Evolutionary conservation across 768 basidiomycete genomes (phyloP).

Genomic region (Calocybe cyanea): DNA sequence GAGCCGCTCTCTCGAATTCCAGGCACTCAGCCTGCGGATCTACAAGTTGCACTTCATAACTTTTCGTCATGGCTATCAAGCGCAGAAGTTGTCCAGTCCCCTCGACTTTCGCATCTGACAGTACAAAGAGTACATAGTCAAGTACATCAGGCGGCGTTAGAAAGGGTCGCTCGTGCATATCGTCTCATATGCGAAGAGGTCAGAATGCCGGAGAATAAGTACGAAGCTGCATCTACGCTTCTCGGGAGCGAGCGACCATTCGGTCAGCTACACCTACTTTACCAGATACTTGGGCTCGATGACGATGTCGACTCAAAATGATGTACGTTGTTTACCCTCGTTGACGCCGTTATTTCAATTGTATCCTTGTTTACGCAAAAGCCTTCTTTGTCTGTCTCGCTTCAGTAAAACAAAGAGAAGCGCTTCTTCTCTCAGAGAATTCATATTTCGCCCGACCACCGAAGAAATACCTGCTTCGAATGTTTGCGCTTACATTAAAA

Average conservation of each 20-base stretch:
- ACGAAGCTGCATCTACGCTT: constrained; percentile 88
- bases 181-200: constrained; percentile 72
- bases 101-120: constrained; percentile 71
- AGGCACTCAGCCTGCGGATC: constrained; percentile 54
- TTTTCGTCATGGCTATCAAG: constrained; percentile 88
- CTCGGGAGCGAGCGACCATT: constrained; percentile 82
- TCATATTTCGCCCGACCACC: no score
- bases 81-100: constrained; percentile 75
- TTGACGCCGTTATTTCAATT: neutral
- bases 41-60: constrained; percentile 57
- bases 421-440: no score
- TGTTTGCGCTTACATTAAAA: no score
- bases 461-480: no score
- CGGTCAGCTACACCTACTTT: constrained; percentile 68
- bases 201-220: constrained; percentile 68
- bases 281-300: constrained; percentile 76
- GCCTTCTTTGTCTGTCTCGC: no score
- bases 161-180: constrained; percentile 68
- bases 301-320: constrained; percentile 24
- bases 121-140: constrained; percentile 59
- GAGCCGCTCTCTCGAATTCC: constrained; percentile 76
- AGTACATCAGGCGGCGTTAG: constrained; percentile 76
- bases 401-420: no score
- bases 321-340: neutral
- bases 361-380: no score